Evolutionary conservation across 2,329 filamentous ascomycete genomes (phyloP), one percentile per base, ranked within the genome.

Genomic region (Cladorrhinum sp.): DNA sequence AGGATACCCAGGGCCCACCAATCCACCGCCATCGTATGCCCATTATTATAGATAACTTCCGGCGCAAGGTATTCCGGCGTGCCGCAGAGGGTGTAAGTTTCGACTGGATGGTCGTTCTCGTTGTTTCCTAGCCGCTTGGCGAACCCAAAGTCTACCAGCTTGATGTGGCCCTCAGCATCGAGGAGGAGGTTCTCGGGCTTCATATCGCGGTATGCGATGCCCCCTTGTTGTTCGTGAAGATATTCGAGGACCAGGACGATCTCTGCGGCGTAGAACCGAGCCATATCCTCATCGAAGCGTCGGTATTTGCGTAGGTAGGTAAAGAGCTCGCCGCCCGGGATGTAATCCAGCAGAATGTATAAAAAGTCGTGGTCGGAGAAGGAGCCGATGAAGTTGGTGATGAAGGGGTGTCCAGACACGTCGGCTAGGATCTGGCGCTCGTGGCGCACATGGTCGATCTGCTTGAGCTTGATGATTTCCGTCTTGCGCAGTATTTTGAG

Each of bases 1-100:
- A 95, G 75, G 66, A 94, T 92, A 24, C 91, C 91, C 67, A 95
- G 80, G 0, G 91, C 90, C 91, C 91, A 94, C 90, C 90, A 94
- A 77, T 94, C 90, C 36, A 94, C 90, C 14, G 90, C 89, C 2
- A 84, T 86, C 2, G 84, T 87, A 70, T 89, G 86, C 12, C 89
- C 90, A 72, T 91, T 92, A 72, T 91, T 92, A 66, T 91, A 86
- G 67, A 94, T 93, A 48, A 94, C 90, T 76, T 94, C 90, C 4
- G 90, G 90, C 1, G 90, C 90, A 51, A 94, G 85, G 73, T 94
- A 94, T 72, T 94, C 90, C 51, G 90, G 90, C 1, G 90, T 94
- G 55, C 90, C 90, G 74, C 90, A 94, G 26, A 94, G 81, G 2
- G 90, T 94, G 70, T 93, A 94, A 5, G 90, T 93, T 76, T 93